Evolutionary conservation across 2,329 filamentous ascomycete genomes (phyloP), one percentile per base, ranked within the genome.

Genomic region (Xylariaceae sp.): DNA sequence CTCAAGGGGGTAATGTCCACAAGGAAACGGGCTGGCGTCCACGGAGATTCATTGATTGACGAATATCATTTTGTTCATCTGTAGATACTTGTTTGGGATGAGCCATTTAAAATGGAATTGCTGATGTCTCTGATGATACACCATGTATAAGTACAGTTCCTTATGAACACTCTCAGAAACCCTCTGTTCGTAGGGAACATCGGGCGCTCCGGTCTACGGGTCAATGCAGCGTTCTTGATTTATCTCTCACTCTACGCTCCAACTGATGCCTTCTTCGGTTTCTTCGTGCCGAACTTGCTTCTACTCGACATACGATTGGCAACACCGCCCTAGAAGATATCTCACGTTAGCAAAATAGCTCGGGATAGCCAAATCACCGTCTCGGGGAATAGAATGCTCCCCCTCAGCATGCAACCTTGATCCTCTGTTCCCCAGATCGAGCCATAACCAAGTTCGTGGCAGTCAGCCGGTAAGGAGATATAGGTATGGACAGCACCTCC

Each of bases 211-310:
- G n/a, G n/a, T n/a, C n/a, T 5, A 14, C 20, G 10, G 19, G 20
- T 9, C 45, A 48, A 41, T 32, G 23, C 20, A 19, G n/a, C 41
- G 3, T 20, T 7, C 18, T 19, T 23, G 40, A 18, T 52, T 37
- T 14, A 9, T 21, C 20, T 19, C 20, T 20, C 41, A 6, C 23
- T 48, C 32, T 62, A 66, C 52, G 65, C 71, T 60, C 81, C 79
- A 40, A 85, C 79, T 0, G 81, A 81, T 20, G 88, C 87, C 74
- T 87, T 87, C 88, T 98, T 98, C 0, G 95, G 93, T 81, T 97
- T 98, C 87, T 99, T 99, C 48, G 95, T 96, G 59, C 95, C 95
- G 72, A 96, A 99, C 78, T 99, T 99, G 70, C 92, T 97, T 69
- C 95, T 84, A 74, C 90, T 91, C 20, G 88, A 90, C 69, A 89